phyloP scores from a whole-genome alignment of 805 yeast species.

The Kodamaea jinghongensis region DNA sequence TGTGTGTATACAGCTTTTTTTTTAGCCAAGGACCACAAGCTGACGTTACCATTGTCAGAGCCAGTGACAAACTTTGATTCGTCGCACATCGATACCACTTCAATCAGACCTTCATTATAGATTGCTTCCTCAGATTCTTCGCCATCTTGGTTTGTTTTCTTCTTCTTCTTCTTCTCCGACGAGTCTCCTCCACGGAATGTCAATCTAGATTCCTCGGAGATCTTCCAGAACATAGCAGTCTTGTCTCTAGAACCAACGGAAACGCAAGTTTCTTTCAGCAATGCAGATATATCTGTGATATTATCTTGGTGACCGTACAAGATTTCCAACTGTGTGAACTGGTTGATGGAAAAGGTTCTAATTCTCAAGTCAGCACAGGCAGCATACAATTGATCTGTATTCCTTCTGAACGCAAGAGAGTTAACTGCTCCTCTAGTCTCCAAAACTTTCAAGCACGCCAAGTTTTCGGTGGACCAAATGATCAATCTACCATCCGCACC shows the following conservation, averaged over 20 bases:
- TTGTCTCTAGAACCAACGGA: constrained; percentile 95
- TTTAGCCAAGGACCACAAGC: constrained; percentile 88
- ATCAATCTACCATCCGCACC: constrained; percentile 78
- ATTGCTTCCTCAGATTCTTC: constrained; percentile 28
- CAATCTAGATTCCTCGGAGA: constrained; percentile 89
- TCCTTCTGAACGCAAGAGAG: constrained; percentile 73
- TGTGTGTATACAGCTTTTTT: constrained; percentile 78
- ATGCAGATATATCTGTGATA: constrained; percentile 76
- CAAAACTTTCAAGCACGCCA: constrained; percentile 72
- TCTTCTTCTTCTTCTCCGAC: constrained; percentile 40
- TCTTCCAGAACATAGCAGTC: constrained; percentile 95
- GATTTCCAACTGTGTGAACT: constrained; percentile 84
- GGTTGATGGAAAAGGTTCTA: constrained; percentile 81
- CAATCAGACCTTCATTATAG: constrained; percentile 82
- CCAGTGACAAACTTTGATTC: constrained; percentile 93
- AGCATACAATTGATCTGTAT: constrained; percentile 82
- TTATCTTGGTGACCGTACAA: constrained; percentile 94
- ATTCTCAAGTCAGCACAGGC: constrained; percentile 91
- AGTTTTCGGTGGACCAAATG: constrained; percentile 80
- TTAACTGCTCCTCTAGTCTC: constrained; percentile 75
- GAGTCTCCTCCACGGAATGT: constrained; percentile 90
- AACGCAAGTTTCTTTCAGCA: constrained; percentile 86
- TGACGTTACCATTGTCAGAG: constrained; percentile 85
- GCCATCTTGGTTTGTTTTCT: constrained; percentile 17
- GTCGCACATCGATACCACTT: constrained; percentile 86